These are phyloP conservation scores for Coemansia sp. DNA, from an alignment of 192 early-diverging fungal genomes.

Conservation along the genomic window DNA sequence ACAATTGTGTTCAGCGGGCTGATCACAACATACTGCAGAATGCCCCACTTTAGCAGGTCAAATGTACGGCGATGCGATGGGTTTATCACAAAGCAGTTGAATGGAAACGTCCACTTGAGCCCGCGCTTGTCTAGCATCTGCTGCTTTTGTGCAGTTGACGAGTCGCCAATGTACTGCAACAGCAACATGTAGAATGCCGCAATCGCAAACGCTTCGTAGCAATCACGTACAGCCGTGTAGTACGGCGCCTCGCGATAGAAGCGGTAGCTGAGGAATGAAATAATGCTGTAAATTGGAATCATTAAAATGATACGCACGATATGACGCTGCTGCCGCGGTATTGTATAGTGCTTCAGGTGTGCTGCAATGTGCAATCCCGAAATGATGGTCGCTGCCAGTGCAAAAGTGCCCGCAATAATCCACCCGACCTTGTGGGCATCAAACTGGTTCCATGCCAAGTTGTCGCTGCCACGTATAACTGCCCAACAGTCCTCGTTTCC, in stretches of 20 bases:
- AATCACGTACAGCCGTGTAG: slow-evolving; percentile 68
- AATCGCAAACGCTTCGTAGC: slow-evolving; percentile 75
- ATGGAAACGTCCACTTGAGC: slow-evolving; percentile 63
- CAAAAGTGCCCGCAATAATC: slow-evolving; percentile 57
- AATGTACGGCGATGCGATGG: slow-evolving; percentile 58
- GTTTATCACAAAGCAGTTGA: slow-evolving; percentile 61
- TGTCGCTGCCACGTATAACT: slow-evolving; percentile 45
- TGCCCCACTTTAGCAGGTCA: slow-evolving; percentile 61
- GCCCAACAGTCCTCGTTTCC: slow-evolving; percentile 53
- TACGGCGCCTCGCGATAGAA: slow-evolving; percentile 69
- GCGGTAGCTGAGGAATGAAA: slow-evolving; percentile 68
- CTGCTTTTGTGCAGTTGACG: slow-evolving; percentile 50
- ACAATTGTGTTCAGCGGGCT: slow-evolving; percentile 60
- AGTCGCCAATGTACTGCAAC: slow-evolving; percentile 65
- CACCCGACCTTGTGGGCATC: slow-evolving; percentile 62
- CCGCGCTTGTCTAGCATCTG: slow-evolving; percentile 39
- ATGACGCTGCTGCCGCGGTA: slow-evolving; percentile 72
- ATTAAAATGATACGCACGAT: slow-evolving; percentile 76
- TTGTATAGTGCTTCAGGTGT: slow-evolving; percentile 60
- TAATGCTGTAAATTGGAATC: slow-evolving; percentile 71
- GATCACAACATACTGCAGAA: slow-evolving; percentile 72
- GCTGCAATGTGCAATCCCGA: slow-evolving; percentile 53
- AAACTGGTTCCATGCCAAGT: slow-evolving; percentile 50
- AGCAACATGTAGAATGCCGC: slow-evolving; percentile 72
- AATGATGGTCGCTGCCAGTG: slow-evolving; percentile 55